Percentiles rank a stretch among this genome's conserved stretches.
Conservation (phyloP, 2,329 filamentous ascomycete genomes). For the Venturia oleaginea region DNA sequence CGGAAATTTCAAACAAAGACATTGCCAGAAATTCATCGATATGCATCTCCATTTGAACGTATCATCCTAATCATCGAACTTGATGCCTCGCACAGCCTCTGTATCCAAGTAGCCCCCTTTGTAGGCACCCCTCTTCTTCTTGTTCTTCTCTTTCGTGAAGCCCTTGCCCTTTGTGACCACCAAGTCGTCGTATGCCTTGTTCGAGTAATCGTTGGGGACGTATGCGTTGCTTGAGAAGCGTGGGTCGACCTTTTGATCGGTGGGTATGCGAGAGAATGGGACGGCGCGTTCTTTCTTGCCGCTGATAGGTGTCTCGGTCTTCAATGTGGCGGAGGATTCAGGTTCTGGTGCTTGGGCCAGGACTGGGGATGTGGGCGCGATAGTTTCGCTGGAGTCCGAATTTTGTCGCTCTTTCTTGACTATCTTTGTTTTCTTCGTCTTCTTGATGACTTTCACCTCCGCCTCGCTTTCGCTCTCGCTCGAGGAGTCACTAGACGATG, state of each 20-base stretch:
- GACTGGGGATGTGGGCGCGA: conserved; percentile 21
- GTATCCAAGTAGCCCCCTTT: conserved; percentile 83
- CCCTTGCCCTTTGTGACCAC: conserved; percentile 90
- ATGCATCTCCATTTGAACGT: background rate
- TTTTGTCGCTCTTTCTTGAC: conserved; percentile 17
- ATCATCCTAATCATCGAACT: conserved; percentile 68
- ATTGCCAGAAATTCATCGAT: background rate
- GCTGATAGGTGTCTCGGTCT: conserved; percentile 18
- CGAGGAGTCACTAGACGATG: conserved; percentile 20
- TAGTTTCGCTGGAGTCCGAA: conserved; percentile 30
- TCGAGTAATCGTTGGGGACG: conserved; percentile 76
- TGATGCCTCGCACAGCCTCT: conserved; percentile 71
- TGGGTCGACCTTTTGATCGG: conserved; percentile 57
- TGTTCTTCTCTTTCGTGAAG: conserved; percentile 99
- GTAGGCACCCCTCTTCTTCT: conserved; percentile 71
- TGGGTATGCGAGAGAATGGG: conserved; percentile 70
- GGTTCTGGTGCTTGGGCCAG: conserved; percentile 14
- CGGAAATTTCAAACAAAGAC: background rate
- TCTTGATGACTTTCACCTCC: conserved; percentile 18
- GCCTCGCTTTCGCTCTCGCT: conserved; percentile 16
- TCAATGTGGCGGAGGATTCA: conserved; percentile 21
- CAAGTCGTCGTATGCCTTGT: conserved; percentile 78
- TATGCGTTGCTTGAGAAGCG: conserved; percentile 72
- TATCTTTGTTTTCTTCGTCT: conserved; percentile 17
- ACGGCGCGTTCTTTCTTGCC: conserved; percentile 46